Conservation (phyloP, 2,329 filamentous ascomycete genomes). For the Geosmithia putterillii region DNA sequence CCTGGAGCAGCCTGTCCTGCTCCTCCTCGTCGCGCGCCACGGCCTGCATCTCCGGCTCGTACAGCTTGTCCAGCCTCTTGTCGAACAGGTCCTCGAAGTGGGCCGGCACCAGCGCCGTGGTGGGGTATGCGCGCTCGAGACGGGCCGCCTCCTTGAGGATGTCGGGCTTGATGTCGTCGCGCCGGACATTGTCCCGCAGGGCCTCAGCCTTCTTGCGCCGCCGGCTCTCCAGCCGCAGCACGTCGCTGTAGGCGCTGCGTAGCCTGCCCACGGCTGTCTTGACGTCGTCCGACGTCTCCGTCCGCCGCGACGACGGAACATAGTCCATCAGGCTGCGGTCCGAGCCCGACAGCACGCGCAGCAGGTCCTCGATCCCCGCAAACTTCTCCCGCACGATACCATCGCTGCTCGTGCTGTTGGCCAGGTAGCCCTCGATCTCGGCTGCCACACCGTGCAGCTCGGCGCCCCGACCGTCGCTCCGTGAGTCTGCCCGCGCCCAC, state of each 20-base stretch:
- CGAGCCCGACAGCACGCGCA: constrained; percentile 65
- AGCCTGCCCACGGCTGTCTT: constrained; percentile 69
- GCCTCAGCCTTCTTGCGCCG: constrained; percentile 69
- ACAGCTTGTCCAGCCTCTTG: constrained; percentile 58
- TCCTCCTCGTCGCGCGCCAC: constrained; percentile 61
- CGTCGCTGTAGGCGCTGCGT: constrained; percentile 72
- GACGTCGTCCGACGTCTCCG: constrained; percentile 67
- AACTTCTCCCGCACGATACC: constrained; percentile 64
- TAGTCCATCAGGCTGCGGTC: constrained; percentile 77
- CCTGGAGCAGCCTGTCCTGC: constrained; percentile 58
- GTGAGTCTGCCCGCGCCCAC: constrained; percentile 63
- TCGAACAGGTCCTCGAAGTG: constrained; percentile 93
- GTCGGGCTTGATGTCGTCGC: constrained; percentile 79
- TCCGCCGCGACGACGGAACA: constrained; percentile 73
- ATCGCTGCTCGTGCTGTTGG: constrained; percentile 44
- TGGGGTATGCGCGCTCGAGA: constrained; percentile 75
- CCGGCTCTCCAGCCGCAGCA: constrained; percentile 69
- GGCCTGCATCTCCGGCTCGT: constrained; percentile 65
- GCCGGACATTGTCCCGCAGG: constrained; percentile 65
- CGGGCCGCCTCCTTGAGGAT: constrained; percentile 74
- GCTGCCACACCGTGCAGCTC: constrained; percentile 25
- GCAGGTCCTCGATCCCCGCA: constrained; percentile 58
- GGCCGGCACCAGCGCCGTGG: constrained; percentile 71
- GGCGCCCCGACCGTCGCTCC: constrained; percentile 48
- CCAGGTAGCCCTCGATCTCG: constrained; percentile 82